Evolutionary conservation across 208 protist genomes (phyloP), one percentile per base, ranked within the genome.

Genomic region (Trypanosoma boissoni): DNA sequence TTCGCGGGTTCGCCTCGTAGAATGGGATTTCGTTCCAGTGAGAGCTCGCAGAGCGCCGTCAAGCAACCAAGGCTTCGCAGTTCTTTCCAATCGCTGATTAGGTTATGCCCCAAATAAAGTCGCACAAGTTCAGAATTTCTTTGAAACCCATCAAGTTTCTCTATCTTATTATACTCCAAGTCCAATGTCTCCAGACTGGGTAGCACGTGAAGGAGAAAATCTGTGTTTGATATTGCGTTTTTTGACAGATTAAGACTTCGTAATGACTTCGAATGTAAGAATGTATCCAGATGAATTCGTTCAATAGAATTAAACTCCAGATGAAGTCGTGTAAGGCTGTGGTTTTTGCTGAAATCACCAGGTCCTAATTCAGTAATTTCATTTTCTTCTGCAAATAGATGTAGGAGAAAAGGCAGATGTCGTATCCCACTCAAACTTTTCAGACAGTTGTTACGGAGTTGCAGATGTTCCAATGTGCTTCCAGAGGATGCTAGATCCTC

Each of bases 361-460:
- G 68, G 56, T 3, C 27, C 10, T 0, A 91, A 37, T n/a, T 64
- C 44, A 20, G 43, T 49, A 32, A 94, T 66, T 0, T 51, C n/a
- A 58, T 94, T 94, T 36, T 76, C 18, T 31, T 18, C 29, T 43
- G 76, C 66, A 18, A 52, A 27, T 23, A 94, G 66, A 45, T 90
- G 76, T 8, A 83, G 71, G 20, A 94, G 39, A 72, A 78, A 91
- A 2, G 72, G 73, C 1, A 91, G 65, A 28, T 68, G 26, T 20
- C 66, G 53, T 21, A 94, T 65, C 2, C 85, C 84, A 20, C 49
- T 36, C 6, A 94, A 64, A 23, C 48, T 76, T 0, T 73, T 74
- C 49, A 94, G 58, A 16, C 45, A 27, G 61, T 94, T 94, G 46
- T 64, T 39, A 43, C 81, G 72, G 14, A 94, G 60, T 64, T 79